Evolutionary conservation across 2,329 filamentous ascomycete species (phyloP).

Genomic region (Penicillium verrucosum): DNA sequence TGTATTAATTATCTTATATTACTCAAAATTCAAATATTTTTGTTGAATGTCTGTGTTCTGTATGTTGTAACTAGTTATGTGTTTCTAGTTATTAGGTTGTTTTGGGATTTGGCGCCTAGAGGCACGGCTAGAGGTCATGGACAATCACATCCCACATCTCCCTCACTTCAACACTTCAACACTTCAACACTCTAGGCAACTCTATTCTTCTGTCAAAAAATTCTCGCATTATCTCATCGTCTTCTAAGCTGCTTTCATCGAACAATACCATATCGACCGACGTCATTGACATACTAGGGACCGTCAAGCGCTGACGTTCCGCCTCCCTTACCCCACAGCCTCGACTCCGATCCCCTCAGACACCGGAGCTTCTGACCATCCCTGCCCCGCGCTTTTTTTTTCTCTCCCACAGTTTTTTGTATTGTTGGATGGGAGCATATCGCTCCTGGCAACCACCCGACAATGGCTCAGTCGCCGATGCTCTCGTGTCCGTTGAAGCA

Average conservation of each 20-base stretch:
- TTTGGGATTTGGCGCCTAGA: conserved; percentile 14
- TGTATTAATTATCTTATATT: not conserved
- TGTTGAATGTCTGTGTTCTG: not conserved
- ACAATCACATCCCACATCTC: conserved; percentile 25
- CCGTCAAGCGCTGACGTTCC: conserved; percentile 20
- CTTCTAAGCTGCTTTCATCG: not conserved
- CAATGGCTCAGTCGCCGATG: conserved; percentile 87
- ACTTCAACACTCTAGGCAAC: conserved; percentile 9
- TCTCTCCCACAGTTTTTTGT: not conserved
- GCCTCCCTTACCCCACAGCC: conserved; percentile 25
- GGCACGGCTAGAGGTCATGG: conserved; percentile 7
- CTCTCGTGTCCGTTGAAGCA: conserved; percentile 86
- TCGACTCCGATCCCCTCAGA: conserved; percentile 20
- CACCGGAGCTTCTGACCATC: conserved; percentile 10
- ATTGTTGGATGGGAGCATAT: conserved; percentile 35
- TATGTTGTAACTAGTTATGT: not conserved
- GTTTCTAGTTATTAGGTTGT: not conserved
- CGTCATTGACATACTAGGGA: conserved; percentile 19
- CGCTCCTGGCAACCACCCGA: conserved; percentile 35
- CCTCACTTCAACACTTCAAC: not conserved
- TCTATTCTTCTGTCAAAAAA: conserved; percentile 4
- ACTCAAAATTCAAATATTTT: not conserved
- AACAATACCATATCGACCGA: conserved; percentile 5
- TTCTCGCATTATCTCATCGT: not conserved
- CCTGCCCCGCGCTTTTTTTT: conserved; percentile 9